Base-by-base conservation (phyloP, 768 basidiomycete genomes). In the Fibroporia radiculosa region DNA sequence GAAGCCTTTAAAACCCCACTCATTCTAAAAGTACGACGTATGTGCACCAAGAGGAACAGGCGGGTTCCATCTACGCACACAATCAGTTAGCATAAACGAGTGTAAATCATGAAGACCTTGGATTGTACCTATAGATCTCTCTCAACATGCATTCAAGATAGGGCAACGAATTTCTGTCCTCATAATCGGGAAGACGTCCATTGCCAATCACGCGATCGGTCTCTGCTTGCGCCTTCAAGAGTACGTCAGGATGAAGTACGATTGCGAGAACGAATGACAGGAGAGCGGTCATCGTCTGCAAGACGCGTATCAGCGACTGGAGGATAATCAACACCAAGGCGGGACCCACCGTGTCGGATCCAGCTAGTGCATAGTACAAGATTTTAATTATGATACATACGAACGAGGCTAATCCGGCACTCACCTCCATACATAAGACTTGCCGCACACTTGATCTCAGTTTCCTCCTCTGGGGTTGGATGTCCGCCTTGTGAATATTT, bases 231-330 rank as follows among this genome's bases (percentile, higher is more conserved):
- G 68, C 72, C 42, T 62, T 67, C 28, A 44, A 51, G 46, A 62
- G 62, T 0, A 64, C 62, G 1, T 69, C 65, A 0, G 70, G 72
- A 48, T 69, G 57, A 10, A 68, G 57, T 0, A 61, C 48, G 55
- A 69, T 66, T 8, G 66, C 68, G 19, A 72, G 60, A 52, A 73
- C 63, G 44, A 73, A 66, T 0, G 66, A 62, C 32, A 63, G 57
- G 12, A 69, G 52, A 10, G 64, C 56, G 6, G 69, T 63, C 14
- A 67, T 64, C 4, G 68, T 70, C 72, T 73, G 42, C 7, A 16
- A 11, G 3, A 31, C n/a, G n/a, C n/a, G n/a, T 44, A 23, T 31
- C 13, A 33, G 4, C 23, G 36, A 37, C 13, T 11, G 28, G 20
- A n/a, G 22, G 13, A 37, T 6, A 18, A 24, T 14, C 16, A 14